phyloP scores from a whole-genome alignment of 495 filamentous ascomycete genomes.

The Xanthoparmelia taractica region DNA sequence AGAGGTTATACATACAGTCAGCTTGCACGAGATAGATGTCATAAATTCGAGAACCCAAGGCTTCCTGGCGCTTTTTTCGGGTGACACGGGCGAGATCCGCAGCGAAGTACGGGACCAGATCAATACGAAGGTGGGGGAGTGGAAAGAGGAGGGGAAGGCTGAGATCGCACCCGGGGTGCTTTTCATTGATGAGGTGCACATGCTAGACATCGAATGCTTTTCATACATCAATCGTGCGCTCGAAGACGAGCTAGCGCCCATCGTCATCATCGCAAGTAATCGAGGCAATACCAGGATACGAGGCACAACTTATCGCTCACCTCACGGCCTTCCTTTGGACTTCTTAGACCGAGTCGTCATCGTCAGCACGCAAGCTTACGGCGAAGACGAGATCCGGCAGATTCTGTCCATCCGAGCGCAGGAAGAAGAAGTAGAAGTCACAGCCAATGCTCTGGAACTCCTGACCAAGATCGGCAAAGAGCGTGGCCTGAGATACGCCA shows the following conservation, averaged over 20 bases:
- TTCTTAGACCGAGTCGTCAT: constrained; percentile 96
- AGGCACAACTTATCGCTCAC: constrained; percentile 83
- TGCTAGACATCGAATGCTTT: constrained; percentile 99
- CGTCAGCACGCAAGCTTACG: constrained; percentile 90
- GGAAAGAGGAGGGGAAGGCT: constrained; percentile 98
- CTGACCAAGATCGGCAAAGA: constrained; percentile 94
- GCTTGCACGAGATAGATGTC: constrained; percentile 96
- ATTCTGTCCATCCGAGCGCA: constrained; percentile 86
- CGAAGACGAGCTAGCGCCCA: constrained; percentile 86
- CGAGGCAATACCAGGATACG: constrained; percentile 85
- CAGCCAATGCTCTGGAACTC: constrained; percentile 78
- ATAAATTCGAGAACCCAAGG: constrained; percentile 98
- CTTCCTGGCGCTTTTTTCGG: constrained; percentile 91
- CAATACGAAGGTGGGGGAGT: constrained; percentile 95
- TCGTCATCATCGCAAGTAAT: constrained; percentile 99
- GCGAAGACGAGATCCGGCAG: constrained; percentile 73
- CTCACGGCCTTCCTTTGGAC: constrained; percentile 89
- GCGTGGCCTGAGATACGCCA: constrained; percentile 83
- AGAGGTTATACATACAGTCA: constrained; percentile 94
- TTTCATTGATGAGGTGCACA: constrained; percentile 99
- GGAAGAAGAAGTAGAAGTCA: constrained; percentile 90
- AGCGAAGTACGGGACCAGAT: constrained; percentile 97
- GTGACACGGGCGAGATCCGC: constrained; percentile 95
- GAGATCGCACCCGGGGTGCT: constrained; percentile 95
- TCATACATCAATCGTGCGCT: constrained; percentile 96